Conservation (phyloP, 2,329 filamentous ascomycete species). For the Fusarium floridanum region DNA sequence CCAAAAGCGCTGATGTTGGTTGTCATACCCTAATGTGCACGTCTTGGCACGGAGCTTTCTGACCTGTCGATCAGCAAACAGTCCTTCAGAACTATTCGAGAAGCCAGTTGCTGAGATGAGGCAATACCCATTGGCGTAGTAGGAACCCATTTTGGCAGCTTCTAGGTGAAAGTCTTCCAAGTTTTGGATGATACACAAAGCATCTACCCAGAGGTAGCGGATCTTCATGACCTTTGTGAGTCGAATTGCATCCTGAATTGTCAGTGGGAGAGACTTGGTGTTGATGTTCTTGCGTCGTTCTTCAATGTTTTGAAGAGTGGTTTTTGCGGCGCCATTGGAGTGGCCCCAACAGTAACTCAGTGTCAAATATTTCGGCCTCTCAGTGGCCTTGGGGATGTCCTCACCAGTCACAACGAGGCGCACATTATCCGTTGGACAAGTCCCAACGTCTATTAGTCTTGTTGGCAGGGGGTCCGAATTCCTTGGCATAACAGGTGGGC, state of each 20-base stretch:
- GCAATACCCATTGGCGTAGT: neutral
- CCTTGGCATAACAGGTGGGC: neutral
- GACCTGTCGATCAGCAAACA: neutral
- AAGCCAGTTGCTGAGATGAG: neutral
- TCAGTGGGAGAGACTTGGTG: neutral
- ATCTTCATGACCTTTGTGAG: neutral
- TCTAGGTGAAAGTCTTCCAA: neutral
- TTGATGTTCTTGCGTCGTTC: neutral
- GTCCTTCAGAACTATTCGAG: neutral
- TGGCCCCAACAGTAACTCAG: neutral
- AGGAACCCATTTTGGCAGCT: neutral
- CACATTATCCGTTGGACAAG: neutral
- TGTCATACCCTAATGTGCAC: neutral
- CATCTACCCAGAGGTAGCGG: neutral
- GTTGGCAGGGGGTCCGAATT: neutral
- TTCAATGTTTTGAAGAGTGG: neutral
- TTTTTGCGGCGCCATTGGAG: neutral
- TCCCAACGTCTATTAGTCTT: neutral
- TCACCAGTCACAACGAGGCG: neutral
- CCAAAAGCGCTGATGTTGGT: neutral
- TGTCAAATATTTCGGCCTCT: neutral
- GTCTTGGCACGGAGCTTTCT: neutral
- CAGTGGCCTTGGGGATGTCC: neutral
- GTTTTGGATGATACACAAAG: neutral
- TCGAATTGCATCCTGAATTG: neutral